Base-by-base conservation (phyloP, 768 basidiomycete species). In the Candolleomyces efflorescens region DNA sequence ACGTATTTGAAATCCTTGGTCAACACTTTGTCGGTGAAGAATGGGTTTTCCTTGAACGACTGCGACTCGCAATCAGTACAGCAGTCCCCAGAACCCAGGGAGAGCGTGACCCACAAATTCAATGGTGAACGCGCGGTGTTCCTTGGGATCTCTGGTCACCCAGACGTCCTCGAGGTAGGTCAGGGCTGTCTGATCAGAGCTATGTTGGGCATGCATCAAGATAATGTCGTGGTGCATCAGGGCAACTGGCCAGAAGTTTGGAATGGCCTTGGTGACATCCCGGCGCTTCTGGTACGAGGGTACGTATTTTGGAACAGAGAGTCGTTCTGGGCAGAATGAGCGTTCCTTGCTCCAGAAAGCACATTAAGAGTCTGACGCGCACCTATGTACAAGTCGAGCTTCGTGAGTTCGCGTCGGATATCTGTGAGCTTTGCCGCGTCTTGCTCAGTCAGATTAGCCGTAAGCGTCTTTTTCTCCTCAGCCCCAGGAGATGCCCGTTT, bases 1-100 rank as follows among this genome's bases (percentile, higher is more conserved):
- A 80, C 70, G 67, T 83, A 89, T 69, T 86, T 89, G 78, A 83
- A 94, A 69, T 88, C 89, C 74, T 94, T 94, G 71, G 84, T 90
- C 67, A 94, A 70, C 39, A 92, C 81, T 47, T 75, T 75, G 71
- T 93, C 84, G 20, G 77, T 75, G 75, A 94, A 94, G 75, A 83
- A 90, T 20, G 89, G 89, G 74, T 94, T 94, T 67, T 91, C 81
- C 70, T 89, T 90, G 79, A 93, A 94, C 67, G 89, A 68, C 92
- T 94, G 65, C 51, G 63, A 24, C 17, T 59, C 44, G 15, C 26
- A 44, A 43, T 58, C 13, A 50, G 36, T n/a, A 38, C 26, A 32
- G 37, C 13, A 47, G 55, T 20, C 54, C 54, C 59, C 48, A 53
- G 22, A 45, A 55, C 52, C 56, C 51, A 52, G 17, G 37, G 26